Base-by-base conservation (phyloP, 75 land plant species). In the Sequoia sempervirens region DNA sequence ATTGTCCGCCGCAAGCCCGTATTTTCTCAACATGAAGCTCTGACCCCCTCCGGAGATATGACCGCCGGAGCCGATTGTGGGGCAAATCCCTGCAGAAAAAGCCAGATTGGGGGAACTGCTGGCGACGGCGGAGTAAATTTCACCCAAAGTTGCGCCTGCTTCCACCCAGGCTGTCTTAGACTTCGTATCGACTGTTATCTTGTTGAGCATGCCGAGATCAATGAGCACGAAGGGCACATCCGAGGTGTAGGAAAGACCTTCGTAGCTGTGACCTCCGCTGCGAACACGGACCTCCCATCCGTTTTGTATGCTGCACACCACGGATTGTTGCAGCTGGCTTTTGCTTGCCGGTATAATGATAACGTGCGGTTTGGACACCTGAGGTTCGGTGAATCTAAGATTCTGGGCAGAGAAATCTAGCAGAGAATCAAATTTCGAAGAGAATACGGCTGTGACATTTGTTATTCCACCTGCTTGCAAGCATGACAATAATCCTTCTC, bases 21-120 rank as follows among this genome's bases (percentile, higher is more conserved):
- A 86, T 36, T 88, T 90, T 20, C 92, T 36, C 0, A 88, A 86
- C 46, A 84, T 58, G 45, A 88, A 68, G 45, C 92, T 90, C 76
- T 82, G 86, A 3, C 92, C 92, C 38, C 92, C 92, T 26, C 91
- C 91, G 12, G 82, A 64, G 14, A 86, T 72, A 74, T 90, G 91
- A 37, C 91, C 89, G 12, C 87, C 91, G 5, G 41, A 13, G 15
- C 91, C 91, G 40, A 90, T 89, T 3, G 88, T 86, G 32, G 85
- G 74, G 82, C 91, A 90, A 26, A 74, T 61, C 26, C 91, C 91
- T 3, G 86, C 86, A 3, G 91, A 80, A 70, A 90, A 84, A 32
- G 58, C 85, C 32, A 83, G 83, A 26, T 46, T 43, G 14, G 46
- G 15, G 68, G 46, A n/a, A 45, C 64, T 17, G 0, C 5, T 36